Evolutionary conservation across 2,329 filamentous ascomycete genomes (phyloP).

Genomic region (Exophiala lecanii-corni): DNA sequence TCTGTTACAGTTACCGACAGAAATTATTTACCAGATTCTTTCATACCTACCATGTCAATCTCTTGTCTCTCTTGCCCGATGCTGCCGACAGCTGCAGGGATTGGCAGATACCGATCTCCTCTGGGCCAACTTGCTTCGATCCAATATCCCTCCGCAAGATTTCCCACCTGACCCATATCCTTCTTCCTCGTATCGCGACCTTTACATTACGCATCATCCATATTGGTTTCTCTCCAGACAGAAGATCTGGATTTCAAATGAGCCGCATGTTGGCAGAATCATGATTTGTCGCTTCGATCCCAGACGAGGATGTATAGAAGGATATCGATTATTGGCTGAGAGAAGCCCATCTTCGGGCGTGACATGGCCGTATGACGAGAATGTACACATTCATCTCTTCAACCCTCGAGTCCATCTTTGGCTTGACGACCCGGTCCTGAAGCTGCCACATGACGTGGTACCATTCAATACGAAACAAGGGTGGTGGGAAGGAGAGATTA

Average conservation of each 20-base stretch:
- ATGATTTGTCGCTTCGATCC: constrained; percentile 74
- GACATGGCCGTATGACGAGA: constrained; percentile 60
- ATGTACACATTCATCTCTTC: constrained; percentile 69
- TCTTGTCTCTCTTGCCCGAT: constrained; percentile 55
- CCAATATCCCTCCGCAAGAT: constrained; percentile 55
- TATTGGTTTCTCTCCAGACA: constrained; percentile 78
- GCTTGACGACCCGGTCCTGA: constrained; percentile 66
- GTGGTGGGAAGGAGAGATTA: constrained; percentile 40
- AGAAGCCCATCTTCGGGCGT: constrained; percentile 52
- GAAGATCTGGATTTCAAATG: constrained; percentile 83
- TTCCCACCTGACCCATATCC: constrained; percentile 50
- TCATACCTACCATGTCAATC: constrained; percentile 61
- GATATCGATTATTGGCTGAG: constrained; percentile 68
- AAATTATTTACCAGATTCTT: constrained; percentile 71
- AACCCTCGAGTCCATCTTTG: constrained; percentile 66
- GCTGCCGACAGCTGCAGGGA: constrained; percentile 57
- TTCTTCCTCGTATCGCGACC: constrained; percentile 60
- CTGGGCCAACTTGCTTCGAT: constrained; percentile 68
- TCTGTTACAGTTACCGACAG: constrained; percentile 56
- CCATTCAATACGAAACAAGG: constrained; percentile 22
- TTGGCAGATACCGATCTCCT: constrained; percentile 62
- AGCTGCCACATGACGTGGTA: constrained; percentile 41
- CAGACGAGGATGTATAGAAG: constrained; percentile 70
- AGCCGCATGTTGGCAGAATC: constrained; percentile 66
- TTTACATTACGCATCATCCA: constrained; percentile 70